phyloP scores from a whole-genome alignment of 2,329 filamentous ascomycete genomes.

The Pestalotiopsis sp. region DNA sequence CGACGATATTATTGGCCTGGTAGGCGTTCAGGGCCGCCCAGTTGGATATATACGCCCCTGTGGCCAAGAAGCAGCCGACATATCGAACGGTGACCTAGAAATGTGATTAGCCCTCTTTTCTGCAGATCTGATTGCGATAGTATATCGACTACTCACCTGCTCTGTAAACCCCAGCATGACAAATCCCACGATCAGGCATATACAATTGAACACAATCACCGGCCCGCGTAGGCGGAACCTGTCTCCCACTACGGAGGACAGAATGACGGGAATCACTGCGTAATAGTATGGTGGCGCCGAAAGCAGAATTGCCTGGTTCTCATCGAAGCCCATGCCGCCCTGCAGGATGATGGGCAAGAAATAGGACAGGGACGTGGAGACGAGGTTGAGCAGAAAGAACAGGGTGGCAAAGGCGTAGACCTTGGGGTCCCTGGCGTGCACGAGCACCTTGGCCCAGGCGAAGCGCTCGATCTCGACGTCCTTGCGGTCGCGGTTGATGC shows the following conservation, averaged over 20 bases:
- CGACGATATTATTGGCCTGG: constrained; percentile 63
- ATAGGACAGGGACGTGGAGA: constrained; percentile 66
- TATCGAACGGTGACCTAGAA: constrained; percentile 62
- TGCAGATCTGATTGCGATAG: background rate
- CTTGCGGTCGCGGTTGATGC: constrained; percentile 63
- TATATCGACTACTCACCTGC: constrained; percentile 55
- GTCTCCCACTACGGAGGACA: constrained; percentile 66
- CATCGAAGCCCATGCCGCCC: constrained; percentile 56
- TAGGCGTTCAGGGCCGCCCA: constrained; percentile 69
- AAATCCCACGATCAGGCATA: constrained; percentile 65
- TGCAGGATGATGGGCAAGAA: constrained; percentile 66
- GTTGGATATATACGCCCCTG: constrained; percentile 69
- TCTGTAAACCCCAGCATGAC: constrained; percentile 65
- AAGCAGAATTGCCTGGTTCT: constrained; percentile 59
- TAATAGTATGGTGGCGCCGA: constrained; percentile 71
- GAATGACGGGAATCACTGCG: constrained; percentile 62
- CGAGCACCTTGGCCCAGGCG: constrained; percentile 54
- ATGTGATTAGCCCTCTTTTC: background rate
- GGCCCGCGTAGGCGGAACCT: constrained; percentile 61
- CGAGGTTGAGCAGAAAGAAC: constrained; percentile 53
- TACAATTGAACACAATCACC: constrained; percentile 65
- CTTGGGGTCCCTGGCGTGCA: constrained; percentile 61
- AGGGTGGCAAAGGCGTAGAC: constrained; percentile 63
- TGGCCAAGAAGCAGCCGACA: constrained; percentile 66
- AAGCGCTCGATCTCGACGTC: constrained; percentile 62